Conservation (phyloP, 2,329 filamentous ascomycete genomes). For the Aspergillus hiratsukae region DNA sequence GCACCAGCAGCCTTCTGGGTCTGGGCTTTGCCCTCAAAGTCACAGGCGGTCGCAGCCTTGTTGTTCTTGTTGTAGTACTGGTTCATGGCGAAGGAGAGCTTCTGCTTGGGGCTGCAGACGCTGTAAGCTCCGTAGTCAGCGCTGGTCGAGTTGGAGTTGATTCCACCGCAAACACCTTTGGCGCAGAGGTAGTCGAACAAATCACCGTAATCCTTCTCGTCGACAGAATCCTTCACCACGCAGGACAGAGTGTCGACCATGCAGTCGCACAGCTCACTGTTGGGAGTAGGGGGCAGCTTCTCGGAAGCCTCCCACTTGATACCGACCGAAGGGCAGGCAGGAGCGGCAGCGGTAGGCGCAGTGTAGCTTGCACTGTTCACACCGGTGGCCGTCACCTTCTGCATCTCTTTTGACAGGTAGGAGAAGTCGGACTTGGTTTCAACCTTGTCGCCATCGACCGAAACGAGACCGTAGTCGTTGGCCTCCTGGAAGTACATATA, state of each 20-base stretch:
- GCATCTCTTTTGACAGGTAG: slow-evolving; percentile 65
- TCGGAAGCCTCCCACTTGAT: slow-evolving; percentile 64
- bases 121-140: slow-evolving; percentile 47
- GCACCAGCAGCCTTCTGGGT: slow-evolving; percentile 29
- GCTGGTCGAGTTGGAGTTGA: slow-evolving; percentile 34
- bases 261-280: slow-evolving; percentile 75
- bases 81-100: slow-evolving; percentile 46
- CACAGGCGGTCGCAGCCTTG: slow-evolving; percentile 37
- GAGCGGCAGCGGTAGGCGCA: slow-evolving; percentile 64
- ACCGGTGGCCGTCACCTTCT: slow-evolving; percentile 61
- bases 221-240: slow-evolving; percentile 54
- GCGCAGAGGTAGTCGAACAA: slow-evolving; percentile 60
- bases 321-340: slow-evolving; percentile 64
- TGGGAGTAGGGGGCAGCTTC: slow-evolving; percentile 75
- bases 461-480: slow-evolving; percentile 70
- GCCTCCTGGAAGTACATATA: slow-evolving; percentile 96
- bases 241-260: slow-evolving; percentile 74
- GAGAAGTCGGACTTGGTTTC: slow-evolving; percentile 70
- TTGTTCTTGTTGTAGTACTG: slow-evolving; percentile 39
- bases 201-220: slow-evolving; percentile 52
- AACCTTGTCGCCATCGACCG: slow-evolving; percentile 62
- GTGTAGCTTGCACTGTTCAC: slow-evolving; percentile 65
- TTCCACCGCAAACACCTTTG: slow-evolving; percentile 35
- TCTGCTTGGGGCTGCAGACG: slow-evolving; percentile 43
- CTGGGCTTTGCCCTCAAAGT: slow-evolving; percentile 42